These are phyloP conservation scores for Vitrella brassicaformis DNA, from an alignment of 73 alveolate species.

Conservation along the genomic window DNA sequence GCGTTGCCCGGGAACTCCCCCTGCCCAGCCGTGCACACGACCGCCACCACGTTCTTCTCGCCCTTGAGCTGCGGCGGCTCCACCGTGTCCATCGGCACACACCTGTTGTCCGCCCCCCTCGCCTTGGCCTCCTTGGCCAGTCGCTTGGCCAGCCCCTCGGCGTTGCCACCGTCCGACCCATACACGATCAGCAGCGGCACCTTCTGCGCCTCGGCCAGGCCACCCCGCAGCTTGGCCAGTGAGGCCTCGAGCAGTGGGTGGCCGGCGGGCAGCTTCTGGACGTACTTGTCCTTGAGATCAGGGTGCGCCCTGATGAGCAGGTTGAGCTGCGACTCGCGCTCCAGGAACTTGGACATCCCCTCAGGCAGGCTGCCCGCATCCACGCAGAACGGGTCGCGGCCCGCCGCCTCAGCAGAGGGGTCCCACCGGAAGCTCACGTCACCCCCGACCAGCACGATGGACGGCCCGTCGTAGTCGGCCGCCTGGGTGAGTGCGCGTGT, in stretches of 20 bases:
- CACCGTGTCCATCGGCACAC: not conserved
- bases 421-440: not conserved
- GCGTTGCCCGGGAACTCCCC: not conserved
- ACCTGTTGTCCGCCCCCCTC: not conserved
- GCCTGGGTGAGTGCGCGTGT: not conserved
- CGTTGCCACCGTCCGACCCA: not conserved
- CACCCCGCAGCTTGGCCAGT: not conserved
- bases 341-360: not conserved
- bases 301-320: not conserved
- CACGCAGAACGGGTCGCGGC: not conserved
- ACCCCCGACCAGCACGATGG: not conserved
- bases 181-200: not conserved
- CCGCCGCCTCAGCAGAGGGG: not conserved
- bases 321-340: not conserved
- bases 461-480: not conserved
- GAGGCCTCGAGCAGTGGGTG: not conserved
- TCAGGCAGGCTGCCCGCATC: not conserved
- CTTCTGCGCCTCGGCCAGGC: not conserved
- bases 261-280: not conserved
- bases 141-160: not conserved
- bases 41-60: not conserved
- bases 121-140: not conserved
- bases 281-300: not conserved
- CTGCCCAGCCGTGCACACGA: not conserved
- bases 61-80: not conserved